Evolutionary conservation across 2,329 filamentous ascomycete genomes (phyloP).

Genomic region (Colletotrichum echinochloae): DNA sequence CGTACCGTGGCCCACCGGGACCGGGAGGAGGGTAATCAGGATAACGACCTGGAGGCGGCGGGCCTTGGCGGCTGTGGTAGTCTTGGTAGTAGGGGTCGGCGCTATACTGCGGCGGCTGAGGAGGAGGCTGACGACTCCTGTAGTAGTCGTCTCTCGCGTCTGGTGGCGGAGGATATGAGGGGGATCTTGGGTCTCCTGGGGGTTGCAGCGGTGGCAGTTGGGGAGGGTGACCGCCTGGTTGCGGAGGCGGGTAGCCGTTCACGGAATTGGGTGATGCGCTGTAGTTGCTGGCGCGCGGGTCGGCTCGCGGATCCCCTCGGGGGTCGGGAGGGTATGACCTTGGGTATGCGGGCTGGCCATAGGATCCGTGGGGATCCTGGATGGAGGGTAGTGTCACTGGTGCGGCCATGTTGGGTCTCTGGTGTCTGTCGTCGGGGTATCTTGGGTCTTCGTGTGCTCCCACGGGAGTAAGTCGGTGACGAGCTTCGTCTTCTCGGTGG

Average conservation of each 20-base stretch:
- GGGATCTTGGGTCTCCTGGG: conserved; percentile 39
- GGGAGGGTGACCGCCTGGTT: conserved; percentile 31
- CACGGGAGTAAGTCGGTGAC: conserved; percentile 34
- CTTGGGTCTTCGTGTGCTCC: conserved; percentile 36
- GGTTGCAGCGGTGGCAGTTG: conserved; percentile 41
- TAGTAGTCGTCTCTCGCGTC: conserved; percentile 48
- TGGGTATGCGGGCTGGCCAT: conserved; percentile 51
- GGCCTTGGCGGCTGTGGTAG: conserved; percentile 51
- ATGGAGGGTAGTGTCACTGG: conserved; percentile 63
- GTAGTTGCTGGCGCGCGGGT: conserved; percentile 39
- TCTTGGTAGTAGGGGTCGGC: conserved; percentile 50
- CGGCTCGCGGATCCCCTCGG: conserved; percentile 49
- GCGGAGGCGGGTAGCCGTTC: conserved; percentile 59
- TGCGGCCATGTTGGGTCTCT: conserved; percentile 57
- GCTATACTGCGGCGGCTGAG: conserved; percentile 45
- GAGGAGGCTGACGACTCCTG: conserved; percentile 47
- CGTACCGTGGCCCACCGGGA: conserved; percentile 38
- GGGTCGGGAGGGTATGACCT: conserved; percentile 56
- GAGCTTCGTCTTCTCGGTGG: conserved; percentile 40
- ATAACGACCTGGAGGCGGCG: conserved; percentile 47
- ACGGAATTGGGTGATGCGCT: conserved; percentile 59
- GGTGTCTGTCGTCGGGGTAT: conserved; percentile 55
- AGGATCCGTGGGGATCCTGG: conserved; percentile 57
- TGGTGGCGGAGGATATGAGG: conserved; percentile 37
- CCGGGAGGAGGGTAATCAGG: conserved; percentile 49